Base-by-base conservation (phyloP, 1,284 basidiomycete genomes). In the Ustilago crameri region DNA sequence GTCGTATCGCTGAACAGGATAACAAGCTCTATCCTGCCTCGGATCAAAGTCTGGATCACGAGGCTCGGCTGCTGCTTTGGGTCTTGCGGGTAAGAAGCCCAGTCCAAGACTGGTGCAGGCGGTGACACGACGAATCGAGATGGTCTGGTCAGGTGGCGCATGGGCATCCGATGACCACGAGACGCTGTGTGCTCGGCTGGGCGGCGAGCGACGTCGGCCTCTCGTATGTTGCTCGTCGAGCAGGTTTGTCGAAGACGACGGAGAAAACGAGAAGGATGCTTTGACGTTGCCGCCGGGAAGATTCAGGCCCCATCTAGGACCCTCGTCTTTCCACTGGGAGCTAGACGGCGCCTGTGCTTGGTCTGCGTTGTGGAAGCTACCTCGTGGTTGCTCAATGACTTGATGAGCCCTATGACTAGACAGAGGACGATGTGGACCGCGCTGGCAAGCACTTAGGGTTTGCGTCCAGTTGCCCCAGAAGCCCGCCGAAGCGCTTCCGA, bases 381-480 rank as follows among this genome's bases (percentile, higher is more conserved):
- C 18, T 18, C 22, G 15, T 14, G 51, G 30, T 24, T 4, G 15
- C 17, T 18, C 27, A 14, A 30, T 30, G 20, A 32, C n/a, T 18
- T 18, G 42, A 26, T 14, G 51, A 45, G 27, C 32, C 32, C 32
- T 41, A 27, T 22, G 23, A 32, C 12, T 35, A 35, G 22, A 48
- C 17, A 32, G 56, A 22, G 59, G 10, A 3, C 74, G 74, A 46
- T 76, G 71, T 12, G 74, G 74, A 9, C 74, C 74, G 8, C 71
- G 47, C 32, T 76, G 74, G 15, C 61, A 75, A n/a, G 74, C 71
- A 22, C 66, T 63, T 20, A 65, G 56, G 18, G 70, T 59, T 18
- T 74, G 66, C n/a, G 67, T 62, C 74, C 74, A 76, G 23, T 62
- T 61, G 23, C 74, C 74, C 74, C 74, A 76, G 20, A 76, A 61